Evolutionary conservation across 805 yeast species (phyloP), one percentile per base, ranked within the genome.

Genomic region (Candida sithepensis): DNA sequence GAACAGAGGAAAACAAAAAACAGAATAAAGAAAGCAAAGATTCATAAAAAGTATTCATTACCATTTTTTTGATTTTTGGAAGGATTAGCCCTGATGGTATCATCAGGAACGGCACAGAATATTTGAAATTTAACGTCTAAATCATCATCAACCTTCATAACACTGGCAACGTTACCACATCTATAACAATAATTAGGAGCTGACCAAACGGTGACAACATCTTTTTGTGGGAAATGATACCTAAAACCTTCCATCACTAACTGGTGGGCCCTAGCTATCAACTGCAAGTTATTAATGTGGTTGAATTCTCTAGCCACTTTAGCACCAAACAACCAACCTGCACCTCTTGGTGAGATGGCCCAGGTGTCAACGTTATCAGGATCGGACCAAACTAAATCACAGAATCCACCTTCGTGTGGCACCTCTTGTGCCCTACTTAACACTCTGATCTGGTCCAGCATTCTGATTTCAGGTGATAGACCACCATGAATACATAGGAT

Each of bases 361-460:
- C 99, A 92, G 12, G 96, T 88, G 58, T 89, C 97, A 39, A 91
- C 96, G 60, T 91, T 91, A 65, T 92, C 98, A 1, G 99, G 99
- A 63, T 92, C 99, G 19, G 95, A 85, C 99, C 99, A 92, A 36
- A 92, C 91, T 59, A 92, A 78, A 67, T 92, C 99, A 64, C 97
- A 94, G 67, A 92, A 92, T 2, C 97, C 98, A 57, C 99, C 99
- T 70, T 92, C 99, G 66, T 94, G 98, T 2, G 99, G 99, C 42
- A 92, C 97, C 69, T 92, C 98, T 68, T 92, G 98, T 3, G 98
- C 98, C 61, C 99, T 78, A 45, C 94, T 85, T 48, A 92, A 73
- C 18, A 92, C 98, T 59, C 98, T 76, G 55, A 92, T 90, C 69
- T 92, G 99, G 67, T 92, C 99, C 56, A 92, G 76, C 96, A 94